Evolutionary conservation across 176 grass and related monocot genomes (phyloP).

Genomic region (Calamus simplicifolius): DNA sequence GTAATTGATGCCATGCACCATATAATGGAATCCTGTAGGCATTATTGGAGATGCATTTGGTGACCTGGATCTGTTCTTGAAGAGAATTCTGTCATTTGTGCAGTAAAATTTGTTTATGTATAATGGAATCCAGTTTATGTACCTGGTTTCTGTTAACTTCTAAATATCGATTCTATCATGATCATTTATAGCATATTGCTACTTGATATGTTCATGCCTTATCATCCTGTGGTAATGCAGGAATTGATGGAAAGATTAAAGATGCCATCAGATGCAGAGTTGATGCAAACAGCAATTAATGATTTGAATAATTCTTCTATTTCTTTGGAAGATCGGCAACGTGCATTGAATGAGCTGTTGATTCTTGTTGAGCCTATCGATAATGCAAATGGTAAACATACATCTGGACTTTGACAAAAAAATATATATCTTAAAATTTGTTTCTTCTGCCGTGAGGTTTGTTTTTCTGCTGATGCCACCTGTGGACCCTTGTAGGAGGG

Average conservation of each 20-base stretch:
- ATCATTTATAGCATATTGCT: not conserved
- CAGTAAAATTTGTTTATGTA: no score
- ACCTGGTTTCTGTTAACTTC: not conserved
- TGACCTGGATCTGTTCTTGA: no score
- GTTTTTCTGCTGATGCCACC: no score
- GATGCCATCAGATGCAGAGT: conserved; percentile 76
- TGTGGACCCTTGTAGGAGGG: no score
- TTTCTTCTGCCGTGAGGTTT: no score
- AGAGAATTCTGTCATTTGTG: no score
- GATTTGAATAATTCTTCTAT: conserved; percentile 86
- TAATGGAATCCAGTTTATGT: no score
- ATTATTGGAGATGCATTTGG: no score
- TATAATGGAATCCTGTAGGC: no score
- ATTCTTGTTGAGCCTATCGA: conserved; percentile 80
- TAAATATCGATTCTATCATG: not conserved
- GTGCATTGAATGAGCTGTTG: conserved; percentile 71
- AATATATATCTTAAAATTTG: no score
- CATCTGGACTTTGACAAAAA: no score
- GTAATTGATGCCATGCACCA: no score
- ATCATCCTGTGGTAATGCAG: conserved; percentile 21
- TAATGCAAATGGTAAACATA: conserved; percentile 70
- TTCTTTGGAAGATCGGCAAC: conserved; percentile 53
- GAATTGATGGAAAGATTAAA: conserved; percentile 91
- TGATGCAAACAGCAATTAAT: conserved; percentile 84
- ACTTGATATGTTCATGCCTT: not conserved